phyloP scores from a whole-genome alignment of 176 grass and related monocot genomes.

The Juncus effusus region DNA sequence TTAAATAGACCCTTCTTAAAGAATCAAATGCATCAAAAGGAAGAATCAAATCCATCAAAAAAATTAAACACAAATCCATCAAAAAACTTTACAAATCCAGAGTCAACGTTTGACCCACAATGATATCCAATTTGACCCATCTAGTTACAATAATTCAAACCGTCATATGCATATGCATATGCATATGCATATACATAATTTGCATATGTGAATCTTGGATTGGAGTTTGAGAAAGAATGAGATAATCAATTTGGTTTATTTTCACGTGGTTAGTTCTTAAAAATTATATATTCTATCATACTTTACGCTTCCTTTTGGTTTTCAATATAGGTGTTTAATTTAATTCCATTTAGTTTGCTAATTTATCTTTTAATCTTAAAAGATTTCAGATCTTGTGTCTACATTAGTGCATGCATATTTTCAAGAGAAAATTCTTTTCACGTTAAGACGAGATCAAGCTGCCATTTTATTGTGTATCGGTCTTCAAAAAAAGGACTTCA shows the following conservation, averaged over 20 bases:
- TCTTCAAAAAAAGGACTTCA: slow-evolving; percentile 79
- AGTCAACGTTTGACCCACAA: no score
- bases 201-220: no score
- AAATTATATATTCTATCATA: neutral
- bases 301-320: no score
- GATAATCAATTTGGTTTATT: slow-evolving; percentile 88
- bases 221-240: no score
- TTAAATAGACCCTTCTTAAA: slow-evolving; percentile 92
- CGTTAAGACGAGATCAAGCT: slow-evolving; percentile 60
- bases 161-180: no score
- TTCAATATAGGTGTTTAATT: slow-evolving; percentile 14
- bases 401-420: slow-evolving; percentile 85
- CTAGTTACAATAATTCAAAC: no score
- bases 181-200: no score
- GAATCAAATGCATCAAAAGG: slow-evolving; percentile 20
- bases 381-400: slow-evolving; percentile 92
- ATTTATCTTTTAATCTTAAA: neutral
- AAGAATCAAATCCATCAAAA: no score
- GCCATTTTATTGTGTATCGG: slow-evolving; percentile 88
- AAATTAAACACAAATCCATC: no score
- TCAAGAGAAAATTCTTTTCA: slow-evolving; percentile 75
- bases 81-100: no score
- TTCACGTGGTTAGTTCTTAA: slow-evolving; percentile 54
- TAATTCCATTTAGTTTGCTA: neutral
- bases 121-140: no score